A percentile compares a stretch with the other conserved stretches of the same genome.
These are phyloP conservation scores for Amanita pseudoporphyria DNA, from an alignment of 768 basidiomycete genomes.

Conservation along the genomic window DNA sequence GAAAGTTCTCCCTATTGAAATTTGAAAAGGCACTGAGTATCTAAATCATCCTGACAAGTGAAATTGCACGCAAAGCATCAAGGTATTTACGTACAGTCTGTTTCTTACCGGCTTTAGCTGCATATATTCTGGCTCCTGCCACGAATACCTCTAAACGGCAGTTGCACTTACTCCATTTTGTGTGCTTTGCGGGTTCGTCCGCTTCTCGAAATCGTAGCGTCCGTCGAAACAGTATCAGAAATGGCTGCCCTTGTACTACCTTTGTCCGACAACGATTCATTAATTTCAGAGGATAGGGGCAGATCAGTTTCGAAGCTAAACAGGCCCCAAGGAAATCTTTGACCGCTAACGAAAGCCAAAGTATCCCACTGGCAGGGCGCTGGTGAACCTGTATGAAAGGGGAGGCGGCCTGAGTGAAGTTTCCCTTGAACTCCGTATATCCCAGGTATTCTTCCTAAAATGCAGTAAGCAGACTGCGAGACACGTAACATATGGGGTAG, in stretches of 20 bases:
- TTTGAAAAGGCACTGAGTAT: constrained; percentile 87
- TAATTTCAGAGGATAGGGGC: constrained; percentile 20
- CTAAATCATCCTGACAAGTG: constrained; percentile 85
- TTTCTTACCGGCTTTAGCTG: not conserved
- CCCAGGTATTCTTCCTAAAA: too few relatives aligned
- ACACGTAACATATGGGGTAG: too few relatives aligned
- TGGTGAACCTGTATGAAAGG: constrained; percentile 56
- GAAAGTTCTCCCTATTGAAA: constrained; percentile 86
- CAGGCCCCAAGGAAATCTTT: constrained; percentile 69
- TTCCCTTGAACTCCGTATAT: too few relatives aligned
- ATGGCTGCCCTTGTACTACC: constrained; percentile 61
- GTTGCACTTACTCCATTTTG: constrained; percentile 86
- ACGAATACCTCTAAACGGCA: constrained; percentile 99
- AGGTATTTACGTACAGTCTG: constrained; percentile 51
- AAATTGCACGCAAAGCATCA: constrained; percentile 56
- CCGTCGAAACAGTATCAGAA: constrained; percentile 67
- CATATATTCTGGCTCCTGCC: not conserved
- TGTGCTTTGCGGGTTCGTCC: constrained; percentile 96
- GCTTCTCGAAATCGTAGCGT: constrained; percentile 54
- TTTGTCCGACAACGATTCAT: constrained; percentile 44
- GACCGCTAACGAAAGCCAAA: constrained; percentile 50
- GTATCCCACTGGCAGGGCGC: constrained; percentile 42
- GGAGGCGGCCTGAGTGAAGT: constrained; percentile 25
- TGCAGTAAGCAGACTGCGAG: too few relatives aligned
- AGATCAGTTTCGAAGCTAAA: constrained; percentile 39